phyloP scores from a whole-genome alignment of 345 rosid species.

The Eucalyptus caleyi region DNA sequence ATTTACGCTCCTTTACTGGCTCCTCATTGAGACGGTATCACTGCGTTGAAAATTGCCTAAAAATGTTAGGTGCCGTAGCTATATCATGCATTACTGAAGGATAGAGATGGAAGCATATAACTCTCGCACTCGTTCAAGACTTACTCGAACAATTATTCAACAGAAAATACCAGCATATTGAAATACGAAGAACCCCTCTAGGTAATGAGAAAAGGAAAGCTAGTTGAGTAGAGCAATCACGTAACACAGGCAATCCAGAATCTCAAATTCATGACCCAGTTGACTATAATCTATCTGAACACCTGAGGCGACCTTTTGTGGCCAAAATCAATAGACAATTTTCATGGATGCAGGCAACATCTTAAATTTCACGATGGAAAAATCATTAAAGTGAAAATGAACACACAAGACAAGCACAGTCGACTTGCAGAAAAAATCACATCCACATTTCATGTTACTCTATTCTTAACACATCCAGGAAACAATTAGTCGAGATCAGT shows the following conservation, averaged over 20 bases:
- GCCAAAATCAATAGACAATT: neutral
- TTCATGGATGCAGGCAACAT: neutral
- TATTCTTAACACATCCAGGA: neutral
- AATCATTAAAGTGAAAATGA: neutral
- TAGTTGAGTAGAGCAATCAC: neutral
- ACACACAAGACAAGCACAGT: neutral
- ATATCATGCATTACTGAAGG: neutral
- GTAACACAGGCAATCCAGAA: neutral
- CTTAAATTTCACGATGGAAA: neutral
- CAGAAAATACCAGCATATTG: neutral
- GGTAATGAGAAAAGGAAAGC: neutral
- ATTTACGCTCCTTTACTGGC: neutral
- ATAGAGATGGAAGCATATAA: neutral
- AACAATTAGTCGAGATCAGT: neutral
- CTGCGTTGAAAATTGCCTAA: neutral
- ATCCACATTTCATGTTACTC: neutral
- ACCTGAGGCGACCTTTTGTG: neutral
- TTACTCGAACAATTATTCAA: neutral
- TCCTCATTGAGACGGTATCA: neutral
- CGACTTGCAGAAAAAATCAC: neutral
- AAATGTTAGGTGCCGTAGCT: neutral
- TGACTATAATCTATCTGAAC: neutral
- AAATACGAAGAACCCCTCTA: neutral
- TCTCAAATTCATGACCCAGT: neutral
- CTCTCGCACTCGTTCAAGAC: neutral